Evolutionary conservation across 2,329 filamentous ascomycete species (phyloP), one percentile per base, ranked within the genome.

Genomic region (Phialocephala subalpina): DNA sequence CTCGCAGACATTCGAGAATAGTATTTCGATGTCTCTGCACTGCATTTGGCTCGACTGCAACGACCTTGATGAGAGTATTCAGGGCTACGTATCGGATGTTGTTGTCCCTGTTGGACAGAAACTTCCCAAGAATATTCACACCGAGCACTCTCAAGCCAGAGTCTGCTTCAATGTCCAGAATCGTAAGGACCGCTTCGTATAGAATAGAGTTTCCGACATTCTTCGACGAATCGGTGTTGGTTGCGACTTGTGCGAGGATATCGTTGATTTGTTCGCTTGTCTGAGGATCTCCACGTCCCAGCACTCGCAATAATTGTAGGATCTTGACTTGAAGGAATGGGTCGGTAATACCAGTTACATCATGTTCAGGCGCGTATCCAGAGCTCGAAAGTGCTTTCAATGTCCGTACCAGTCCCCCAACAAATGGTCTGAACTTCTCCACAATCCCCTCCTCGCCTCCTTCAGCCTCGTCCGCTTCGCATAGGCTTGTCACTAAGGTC

Each of bases 211-310:
- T 99, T 69, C 96, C 96, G 49, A 99, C 96, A 72, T 99, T 99
- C 83, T 99, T 99, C 33, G 94, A 94, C 0, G 95, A 94, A 76
- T 99, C 96, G 1, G 96, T 99, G 79, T 99, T 99, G 45, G 95
- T 98, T 60, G 96, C 96, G 62, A 99, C 96, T 82, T 97, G 94
- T 6, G 96, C 96, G 67, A 99, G 83, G 68, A 99, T 99, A 76
- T 99, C 96, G 81, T 98, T 99, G 82, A 99, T 98, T 78, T 97
- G 91, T 80, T 99, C 97, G 78, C 94, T 98, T 29, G 93, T 94
- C 67, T 94, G 86, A 12, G 89, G 83, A 78, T 99, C 94, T 40
- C 95, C 94, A 68, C 94, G 89, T 18, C 92, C 95, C 55, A 99
- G 84, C 9, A 97, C 92, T 70, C 95, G 87, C 60, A 99, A 83